Evolutionary conservation across 179 eudicot genomes (phyloP).

Genomic region (Nepenthes alata): DNA sequence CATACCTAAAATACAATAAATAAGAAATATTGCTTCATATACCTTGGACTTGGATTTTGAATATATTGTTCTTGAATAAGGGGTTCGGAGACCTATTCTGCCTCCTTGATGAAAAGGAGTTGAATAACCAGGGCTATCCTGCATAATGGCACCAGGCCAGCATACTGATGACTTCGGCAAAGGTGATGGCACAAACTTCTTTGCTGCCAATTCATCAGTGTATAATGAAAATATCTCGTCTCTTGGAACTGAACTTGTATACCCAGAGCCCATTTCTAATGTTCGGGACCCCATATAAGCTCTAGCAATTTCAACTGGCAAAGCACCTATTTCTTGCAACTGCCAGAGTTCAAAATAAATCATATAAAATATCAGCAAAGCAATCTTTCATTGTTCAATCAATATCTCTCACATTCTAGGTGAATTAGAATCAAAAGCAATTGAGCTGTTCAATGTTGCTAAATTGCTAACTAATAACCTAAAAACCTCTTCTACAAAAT

Average conservation of each 20-base stretch:
- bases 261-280: conserved; percentile 31
- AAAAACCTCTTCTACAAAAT: no score
- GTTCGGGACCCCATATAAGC: conserved; percentile 80
- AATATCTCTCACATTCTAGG: neutral
- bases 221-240: conserved; percentile 18
- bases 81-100: conserved; percentile 53
- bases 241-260: conserved; percentile 15
- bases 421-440: neutral
- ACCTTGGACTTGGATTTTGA: conserved; percentile 59
- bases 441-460: neutral
- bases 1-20: neutral
- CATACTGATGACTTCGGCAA: conserved; percentile 46
- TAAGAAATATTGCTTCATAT: conserved; percentile 2
- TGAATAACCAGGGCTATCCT: conserved; percentile 39
- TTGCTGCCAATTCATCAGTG: conserved; percentile 27
- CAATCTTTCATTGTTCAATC: neutral
- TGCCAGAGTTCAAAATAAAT: conserved; percentile 13
- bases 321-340: conserved; percentile 52
- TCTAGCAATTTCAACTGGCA: conserved; percentile 80
- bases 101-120: conserved; percentile 54
- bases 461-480: neutral
- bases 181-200: conserved; percentile 33
- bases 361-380: neutral
- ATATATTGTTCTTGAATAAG: conserved; percentile 64
- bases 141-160: conserved; percentile 80